Conservation (phyloP, 2,329 filamentous ascomycete species). For the Akanthomyces lecanii region DNA sequence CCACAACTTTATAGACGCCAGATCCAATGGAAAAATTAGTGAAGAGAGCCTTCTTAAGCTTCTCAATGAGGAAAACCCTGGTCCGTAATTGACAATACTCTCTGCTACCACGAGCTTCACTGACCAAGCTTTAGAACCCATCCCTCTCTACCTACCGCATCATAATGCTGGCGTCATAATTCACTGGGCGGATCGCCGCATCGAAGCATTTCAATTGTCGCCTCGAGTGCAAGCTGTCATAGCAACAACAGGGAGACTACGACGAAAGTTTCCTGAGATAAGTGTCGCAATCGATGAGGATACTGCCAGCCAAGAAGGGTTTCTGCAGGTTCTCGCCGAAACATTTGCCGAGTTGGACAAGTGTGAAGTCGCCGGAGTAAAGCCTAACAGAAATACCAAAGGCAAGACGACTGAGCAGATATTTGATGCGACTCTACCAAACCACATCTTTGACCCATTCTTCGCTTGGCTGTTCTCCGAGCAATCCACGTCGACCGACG, state of each 20-base stretch:
- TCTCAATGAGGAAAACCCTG: neutral
- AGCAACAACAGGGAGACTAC: neutral
- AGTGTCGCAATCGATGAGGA: neutral
- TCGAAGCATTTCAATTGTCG: constrained; percentile 3
- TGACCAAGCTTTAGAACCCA: neutral
- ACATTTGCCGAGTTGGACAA: neutral
- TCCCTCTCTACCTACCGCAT: neutral
- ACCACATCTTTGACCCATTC: neutral
- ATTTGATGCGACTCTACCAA: neutral
- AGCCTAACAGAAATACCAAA: neutral
- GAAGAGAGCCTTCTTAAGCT: neutral
- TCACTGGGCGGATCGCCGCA: neutral
- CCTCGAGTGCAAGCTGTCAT: neutral
- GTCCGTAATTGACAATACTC: neutral
- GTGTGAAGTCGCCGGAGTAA: neutral
- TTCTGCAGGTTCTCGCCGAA: neutral
- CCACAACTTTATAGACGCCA: neutral
- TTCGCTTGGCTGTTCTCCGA: neutral
- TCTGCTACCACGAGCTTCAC: neutral
- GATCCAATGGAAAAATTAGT: neutral
- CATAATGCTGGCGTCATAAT: constrained; percentile 8
- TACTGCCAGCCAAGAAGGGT: neutral
- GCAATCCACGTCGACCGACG: neutral
- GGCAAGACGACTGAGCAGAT: neutral
- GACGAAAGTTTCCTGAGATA: constrained; percentile 3